Conservation (phyloP, 1,284 basidiomycete species). For the Inonotus obliquus region DNA sequence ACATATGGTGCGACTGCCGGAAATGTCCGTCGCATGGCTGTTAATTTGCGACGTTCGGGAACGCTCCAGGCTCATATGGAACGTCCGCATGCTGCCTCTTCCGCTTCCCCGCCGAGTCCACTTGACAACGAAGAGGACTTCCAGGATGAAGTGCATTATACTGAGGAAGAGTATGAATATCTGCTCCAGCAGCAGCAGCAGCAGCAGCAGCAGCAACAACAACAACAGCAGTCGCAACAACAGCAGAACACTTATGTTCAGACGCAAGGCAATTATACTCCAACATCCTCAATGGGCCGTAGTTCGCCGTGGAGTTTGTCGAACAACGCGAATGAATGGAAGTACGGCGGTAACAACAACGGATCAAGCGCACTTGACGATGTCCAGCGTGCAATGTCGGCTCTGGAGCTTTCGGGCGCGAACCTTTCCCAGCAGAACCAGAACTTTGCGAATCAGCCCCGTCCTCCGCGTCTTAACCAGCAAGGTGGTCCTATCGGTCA, state of each 20-base stretch:
- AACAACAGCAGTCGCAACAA: conserved; percentile 19
- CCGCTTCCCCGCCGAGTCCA: conserved; percentile 38
- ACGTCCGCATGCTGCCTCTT: conserved; percentile 32
- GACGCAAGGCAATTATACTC: conserved; percentile 45
- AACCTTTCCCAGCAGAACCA: conserved; percentile 25
- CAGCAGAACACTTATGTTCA: conserved; percentile 27
- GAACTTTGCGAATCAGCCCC: conserved; percentile 40
- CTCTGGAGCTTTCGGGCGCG: conserved; percentile 48
- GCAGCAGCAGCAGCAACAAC: conserved; percentile 17
- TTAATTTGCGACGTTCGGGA: conserved; percentile 62
- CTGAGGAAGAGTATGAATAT: conserved; percentile 40
- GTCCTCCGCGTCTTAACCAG: conserved; percentile 66
- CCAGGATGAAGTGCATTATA: conserved; percentile 54
- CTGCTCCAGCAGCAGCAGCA: conserved; percentile 11
- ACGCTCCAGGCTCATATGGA: conserved; percentile 56
- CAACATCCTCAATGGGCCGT: conserved; percentile 55
- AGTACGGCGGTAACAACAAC: conserved; percentile 27
- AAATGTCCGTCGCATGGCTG: conserved; percentile 35
- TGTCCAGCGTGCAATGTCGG: conserved; percentile 64
- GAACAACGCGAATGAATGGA: conserved; percentile 52
- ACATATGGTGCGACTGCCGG: conserved; percentile 57
- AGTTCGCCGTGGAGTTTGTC: conserved; percentile 60
- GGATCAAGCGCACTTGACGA: conserved; percentile 54
- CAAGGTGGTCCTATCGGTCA: conserved; percentile 44
- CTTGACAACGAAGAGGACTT: conserved; percentile 53